phyloP scores from a whole-genome alignment of 2,329 filamentous ascomycete species.

The Aspergillus puulaauensis region DNA sequence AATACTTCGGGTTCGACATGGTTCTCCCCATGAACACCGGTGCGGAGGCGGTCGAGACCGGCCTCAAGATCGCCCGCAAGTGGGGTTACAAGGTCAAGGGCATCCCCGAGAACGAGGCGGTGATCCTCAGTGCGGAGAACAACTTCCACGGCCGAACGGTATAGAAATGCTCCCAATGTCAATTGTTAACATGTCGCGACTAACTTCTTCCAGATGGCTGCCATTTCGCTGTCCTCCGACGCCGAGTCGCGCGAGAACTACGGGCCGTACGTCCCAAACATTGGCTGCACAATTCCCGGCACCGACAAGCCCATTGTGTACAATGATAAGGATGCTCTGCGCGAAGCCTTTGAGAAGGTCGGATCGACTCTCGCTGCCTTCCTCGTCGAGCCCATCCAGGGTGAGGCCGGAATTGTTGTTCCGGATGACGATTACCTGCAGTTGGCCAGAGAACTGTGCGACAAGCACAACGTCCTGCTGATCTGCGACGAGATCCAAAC shows the following conservation, averaged over 20 bases:
- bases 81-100: constrained; percentile 98
- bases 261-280: constrained; percentile 87
- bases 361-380: constrained; percentile 87
- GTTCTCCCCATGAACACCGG: constrained; percentile 98
- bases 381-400: constrained; percentile 94
- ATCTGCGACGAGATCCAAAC: constrained; percentile 99
- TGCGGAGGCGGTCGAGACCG: constrained; percentile 93
- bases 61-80: constrained; percentile 92
- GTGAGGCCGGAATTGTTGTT: constrained; percentile 94
- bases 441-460: constrained; percentile 80
- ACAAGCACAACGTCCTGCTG: constrained; percentile 90
- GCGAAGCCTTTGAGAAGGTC: constrained; percentile 74
- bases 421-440: constrained; percentile 85
- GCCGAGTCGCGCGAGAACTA: constrained; percentile 96
- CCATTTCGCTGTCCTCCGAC: constrained; percentile 92
- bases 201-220: constrained; percentile 66
- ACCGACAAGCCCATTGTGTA: constrained; percentile 79
- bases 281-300: constrained; percentile 73
- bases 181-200: neutral
- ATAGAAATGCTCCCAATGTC: constrained; percentile 38
- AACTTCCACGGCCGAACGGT: constrained; percentile 97
- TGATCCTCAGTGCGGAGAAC: constrained; percentile 80
- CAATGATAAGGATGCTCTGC: constrained; percentile 79
- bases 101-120: constrained; percentile 77
- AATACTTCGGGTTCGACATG: constrained; percentile 94